Evolutionary conservation across 306 rosid genomes (phyloP).

Genomic region (Trichosanthes cucumerina): DNA sequence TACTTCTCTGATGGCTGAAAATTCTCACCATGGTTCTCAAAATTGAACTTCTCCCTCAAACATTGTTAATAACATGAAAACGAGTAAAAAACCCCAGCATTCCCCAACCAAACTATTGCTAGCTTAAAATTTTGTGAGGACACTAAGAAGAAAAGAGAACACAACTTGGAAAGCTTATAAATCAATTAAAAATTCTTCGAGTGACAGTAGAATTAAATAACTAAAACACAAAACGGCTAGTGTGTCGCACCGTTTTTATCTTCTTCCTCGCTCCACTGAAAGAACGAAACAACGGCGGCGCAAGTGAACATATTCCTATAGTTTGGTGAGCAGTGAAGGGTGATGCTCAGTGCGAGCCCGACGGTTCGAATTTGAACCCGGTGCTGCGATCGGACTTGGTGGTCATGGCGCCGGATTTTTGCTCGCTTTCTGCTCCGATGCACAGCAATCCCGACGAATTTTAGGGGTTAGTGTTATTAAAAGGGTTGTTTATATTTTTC

Average conservation of each 20-base stretch:
- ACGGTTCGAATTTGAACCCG: not conserved
- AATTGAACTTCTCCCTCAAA: not conserved
- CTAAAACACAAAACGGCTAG: not conserved
- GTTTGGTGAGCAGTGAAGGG: not conserved
- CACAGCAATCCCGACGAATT: not conserved
- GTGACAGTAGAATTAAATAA: not conserved
- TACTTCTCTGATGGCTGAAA: not conserved
- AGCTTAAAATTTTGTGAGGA: not conserved
- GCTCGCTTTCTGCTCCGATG: not conserved
- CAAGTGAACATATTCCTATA: not conserved
- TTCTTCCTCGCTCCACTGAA: not conserved
- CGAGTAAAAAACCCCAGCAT: not conserved
- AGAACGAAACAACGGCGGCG: not conserved
- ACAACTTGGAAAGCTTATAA: not conserved
- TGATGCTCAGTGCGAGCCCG: not conserved
- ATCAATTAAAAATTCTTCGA: not conserved
- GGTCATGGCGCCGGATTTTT: not conserved
- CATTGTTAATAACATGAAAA: not conserved
- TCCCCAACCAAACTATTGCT: not conserved
- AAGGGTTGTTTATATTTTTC: too few relatives aligned
- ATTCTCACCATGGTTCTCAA: conserved; percentile 3
- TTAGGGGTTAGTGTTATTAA: not conserved
- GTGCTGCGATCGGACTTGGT: not conserved
- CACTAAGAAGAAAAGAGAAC: not conserved
- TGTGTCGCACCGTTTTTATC: not conserved